A percentile compares a stretch with the other conserved stretches of the same genome.
phyloP scores from a whole-genome alignment of 805 yeast genomes.

The Millerago galiae region DNA sequence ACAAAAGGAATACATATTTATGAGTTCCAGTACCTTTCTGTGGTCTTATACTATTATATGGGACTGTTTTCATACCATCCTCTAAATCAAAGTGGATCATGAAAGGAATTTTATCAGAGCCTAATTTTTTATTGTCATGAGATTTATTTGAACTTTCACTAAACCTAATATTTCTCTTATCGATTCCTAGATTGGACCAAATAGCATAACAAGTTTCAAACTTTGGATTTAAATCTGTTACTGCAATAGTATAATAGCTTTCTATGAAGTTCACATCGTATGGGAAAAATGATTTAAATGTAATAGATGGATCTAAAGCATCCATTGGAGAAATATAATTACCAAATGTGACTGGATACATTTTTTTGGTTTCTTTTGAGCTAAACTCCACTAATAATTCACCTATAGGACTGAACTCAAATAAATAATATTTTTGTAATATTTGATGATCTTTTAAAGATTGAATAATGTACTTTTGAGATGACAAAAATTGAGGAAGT shows the following conservation, averaged over 20 bases:
- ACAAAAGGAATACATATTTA: conserved; percentile 15
- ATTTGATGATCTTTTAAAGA: conserved; percentile 1
- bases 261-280: conserved; percentile 2
- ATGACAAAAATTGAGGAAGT: neutral
- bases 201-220: conserved; percentile 14
- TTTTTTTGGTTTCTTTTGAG: conserved; percentile 4
- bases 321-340: conserved; percentile 16
- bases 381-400: conserved; percentile 8
- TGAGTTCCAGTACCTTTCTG: conserved; percentile 11
- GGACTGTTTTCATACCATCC: conserved; percentile 10
- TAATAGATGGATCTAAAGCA: conserved; percentile 15
- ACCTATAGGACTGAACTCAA: conserved; percentile 17
- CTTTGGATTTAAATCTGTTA: conserved; percentile 14
- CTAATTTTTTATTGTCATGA: too few species aligned
- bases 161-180: conserved; percentile 3
- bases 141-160: neutral
- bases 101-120: conserved; percentile 2
- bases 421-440: conserved; percentile 7
- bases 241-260: conserved; percentile 8
- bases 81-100: conserved; percentile 5
- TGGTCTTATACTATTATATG: conserved; percentile 16
- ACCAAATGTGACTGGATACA: conserved; percentile 12
- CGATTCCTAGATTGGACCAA: conserved; percentile 15
- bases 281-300: conserved; percentile 8
- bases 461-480: neutral